Evolutionary conservation across 2,329 filamentous ascomycete genomes (phyloP).

Genomic region (Fusarium sp.): DNA sequence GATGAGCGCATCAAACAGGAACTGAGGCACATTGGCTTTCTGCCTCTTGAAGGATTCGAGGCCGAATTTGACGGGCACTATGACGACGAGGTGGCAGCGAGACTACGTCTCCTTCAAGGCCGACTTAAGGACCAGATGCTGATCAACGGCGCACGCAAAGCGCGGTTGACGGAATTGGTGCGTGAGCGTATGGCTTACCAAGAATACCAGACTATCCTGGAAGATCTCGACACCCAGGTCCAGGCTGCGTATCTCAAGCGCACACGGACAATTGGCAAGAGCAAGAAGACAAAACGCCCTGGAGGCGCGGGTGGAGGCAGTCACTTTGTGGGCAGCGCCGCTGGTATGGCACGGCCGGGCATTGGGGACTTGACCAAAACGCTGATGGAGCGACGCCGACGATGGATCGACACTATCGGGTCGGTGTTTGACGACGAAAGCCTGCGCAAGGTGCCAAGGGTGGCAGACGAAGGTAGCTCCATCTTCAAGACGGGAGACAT

Average conservation of each 20-base stretch:
- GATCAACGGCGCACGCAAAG: conserved; percentile 90
- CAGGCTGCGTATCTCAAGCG: conserved; percentile 96
- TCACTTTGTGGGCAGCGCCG: conserved; percentile 69
- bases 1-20: conserved; percentile 94
- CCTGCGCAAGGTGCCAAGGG: conserved; percentile 76
- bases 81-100: conserved; percentile 93
- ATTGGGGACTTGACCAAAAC: conserved; percentile 93
- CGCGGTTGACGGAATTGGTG: conserved; percentile 85
- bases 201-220: conserved; percentile 95
- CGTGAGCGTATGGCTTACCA: conserved; percentile 95
- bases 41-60: conserved; percentile 72
- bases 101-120: conserved; percentile 85
- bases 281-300: conserved; percentile 86
- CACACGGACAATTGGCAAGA: conserved; percentile 93
- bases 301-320: conserved; percentile 81
- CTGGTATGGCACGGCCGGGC: conserved; percentile 76
- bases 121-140: conserved; percentile 86
- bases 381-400: conserved; percentile 88
- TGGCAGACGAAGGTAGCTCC: conserved; percentile 70
- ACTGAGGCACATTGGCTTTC: conserved; percentile 88
- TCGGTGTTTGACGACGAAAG: conserved; percentile 90
- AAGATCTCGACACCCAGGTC: conserved; percentile 95
- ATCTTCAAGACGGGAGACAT: conserved; percentile 83
- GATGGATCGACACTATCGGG: conserved; percentile 92
- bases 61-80: conserved; percentile 90